Conservation (phyloP, 257 asterid genomes). For the Capsicum chinense region DNA sequence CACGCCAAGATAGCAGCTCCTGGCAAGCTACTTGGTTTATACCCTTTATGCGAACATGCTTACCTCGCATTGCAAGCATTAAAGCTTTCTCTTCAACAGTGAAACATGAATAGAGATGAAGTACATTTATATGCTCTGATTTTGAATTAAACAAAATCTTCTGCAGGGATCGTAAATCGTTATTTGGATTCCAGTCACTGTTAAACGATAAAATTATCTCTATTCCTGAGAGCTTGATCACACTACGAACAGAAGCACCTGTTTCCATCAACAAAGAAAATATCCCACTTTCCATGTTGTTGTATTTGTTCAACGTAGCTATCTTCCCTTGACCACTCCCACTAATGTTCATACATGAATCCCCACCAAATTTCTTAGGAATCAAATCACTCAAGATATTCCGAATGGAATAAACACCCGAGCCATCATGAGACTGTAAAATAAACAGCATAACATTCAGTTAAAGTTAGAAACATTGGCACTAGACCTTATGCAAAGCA, state of each 20-base stretch:
- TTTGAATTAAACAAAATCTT: slow-evolving; percentile 51
- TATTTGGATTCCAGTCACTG: slow-evolving; percentile 68
- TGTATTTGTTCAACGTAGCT: slow-evolving; percentile 41
- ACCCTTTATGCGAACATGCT: slow-evolving; percentile 36
- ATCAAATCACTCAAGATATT: slow-evolving; percentile 64
- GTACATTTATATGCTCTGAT: slow-evolving; percentile 54
- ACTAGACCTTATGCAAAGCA: neutral
- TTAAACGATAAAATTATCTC: slow-evolving; percentile 57
- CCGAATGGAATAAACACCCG: slow-evolving; percentile 49
- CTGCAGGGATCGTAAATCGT: slow-evolving; percentile 60
- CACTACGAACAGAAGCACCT: slow-evolving; percentile 52
- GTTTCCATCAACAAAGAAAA: slow-evolving; percentile 60
- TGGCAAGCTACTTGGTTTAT: slow-evolving; percentile 47
- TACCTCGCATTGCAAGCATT: slow-evolving; percentile 57
- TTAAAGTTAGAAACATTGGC: neutral
- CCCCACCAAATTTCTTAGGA: slow-evolving; percentile 47
- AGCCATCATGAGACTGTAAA: slow-evolving; percentile 45
- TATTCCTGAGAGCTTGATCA: slow-evolving; percentile 41
- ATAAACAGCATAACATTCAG: slow-evolving; percentile 15
- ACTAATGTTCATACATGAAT: slow-evolving; percentile 46
- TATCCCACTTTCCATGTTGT: slow-evolving; percentile 23
- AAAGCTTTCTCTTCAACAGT: slow-evolving; percentile 65
- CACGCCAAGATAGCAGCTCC: slow-evolving; percentile 59
- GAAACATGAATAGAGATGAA: slow-evolving; percentile 58
- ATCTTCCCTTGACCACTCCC: slow-evolving; percentile 38